phyloP scores from a whole-genome alignment of 1,284 basidiomycete species.

The Cystobasidiaceae sp. region DNA sequence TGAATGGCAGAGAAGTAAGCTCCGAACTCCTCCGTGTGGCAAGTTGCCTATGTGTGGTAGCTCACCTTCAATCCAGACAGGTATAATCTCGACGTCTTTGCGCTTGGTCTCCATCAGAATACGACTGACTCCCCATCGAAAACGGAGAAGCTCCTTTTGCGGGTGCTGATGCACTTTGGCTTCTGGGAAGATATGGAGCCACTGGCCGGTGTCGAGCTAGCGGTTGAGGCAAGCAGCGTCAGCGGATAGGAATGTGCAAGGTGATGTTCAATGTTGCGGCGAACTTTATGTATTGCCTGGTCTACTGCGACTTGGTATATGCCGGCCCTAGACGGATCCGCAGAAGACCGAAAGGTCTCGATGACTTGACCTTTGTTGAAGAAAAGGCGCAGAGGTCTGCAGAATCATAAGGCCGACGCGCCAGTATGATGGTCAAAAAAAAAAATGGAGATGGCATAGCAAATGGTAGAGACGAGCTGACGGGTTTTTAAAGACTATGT shows the following conservation, averaged over 20 bases:
- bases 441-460: neutral
- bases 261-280: too few relatives aligned
- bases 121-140: constrained; percentile 95
- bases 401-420: too few relatives aligned
- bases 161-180: constrained; percentile 79
- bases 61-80: neutral
- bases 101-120: constrained; percentile 69
- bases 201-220: constrained; percentile 6
- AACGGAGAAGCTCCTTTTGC: constrained; percentile 63
- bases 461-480: neutral
- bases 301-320: constrained; percentile 86
- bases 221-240: neutral
- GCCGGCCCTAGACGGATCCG: constrained; percentile 52
- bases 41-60: constrained; percentile 31
- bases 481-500: constrained; percentile 94
- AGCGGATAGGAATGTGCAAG: too few relatives aligned
- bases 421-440: neutral
- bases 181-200: constrained; percentile 93
- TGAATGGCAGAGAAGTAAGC: neutral
- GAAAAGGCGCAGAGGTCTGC: constrained; percentile 55
- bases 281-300: neutral
- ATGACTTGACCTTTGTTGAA: constrained; percentile 88
- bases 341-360: constrained; percentile 74
- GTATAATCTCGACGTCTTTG: neutral
- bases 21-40: neutral